phyloP scores from a whole-genome alignment of 352 stramenopile species.

The Phytophthora lateralis region DNA sequence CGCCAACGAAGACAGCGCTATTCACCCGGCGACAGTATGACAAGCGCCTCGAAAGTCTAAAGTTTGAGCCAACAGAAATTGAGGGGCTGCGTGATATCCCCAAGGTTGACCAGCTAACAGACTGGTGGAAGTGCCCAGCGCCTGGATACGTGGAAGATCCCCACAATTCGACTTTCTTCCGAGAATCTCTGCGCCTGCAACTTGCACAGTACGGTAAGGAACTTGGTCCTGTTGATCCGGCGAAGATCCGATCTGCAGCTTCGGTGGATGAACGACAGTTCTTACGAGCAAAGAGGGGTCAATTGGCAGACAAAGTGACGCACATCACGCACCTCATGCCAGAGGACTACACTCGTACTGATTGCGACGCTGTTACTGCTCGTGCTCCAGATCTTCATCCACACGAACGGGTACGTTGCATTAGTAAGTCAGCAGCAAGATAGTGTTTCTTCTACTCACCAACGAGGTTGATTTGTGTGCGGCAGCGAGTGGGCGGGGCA shows the following conservation, averaged over 20 bases:
- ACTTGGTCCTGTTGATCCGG: slow-evolving; percentile 51
- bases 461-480: neutral
- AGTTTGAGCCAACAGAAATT: slow-evolving; percentile 63
- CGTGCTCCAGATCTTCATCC: slow-evolving; percentile 46
- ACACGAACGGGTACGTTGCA: slow-evolving; percentile 43
- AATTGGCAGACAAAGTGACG: slow-evolving; percentile 56
- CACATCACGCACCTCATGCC: slow-evolving; percentile 40
- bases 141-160: slow-evolving; percentile 66
- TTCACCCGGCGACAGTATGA: slow-evolving; percentile 39
- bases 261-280: slow-evolving; percentile 45
- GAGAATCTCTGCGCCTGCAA: slow-evolving; percentile 55
- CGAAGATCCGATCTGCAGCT: slow-evolving; percentile 41
- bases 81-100: slow-evolving; percentile 57
- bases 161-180: slow-evolving; percentile 31
- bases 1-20: slow-evolving; percentile 45
- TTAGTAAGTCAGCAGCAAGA: neutral
- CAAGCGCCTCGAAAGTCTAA: slow-evolving; percentile 44
- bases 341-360: slow-evolving; percentile 34
- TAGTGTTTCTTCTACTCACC: neutral
- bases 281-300: slow-evolving; percentile 36
- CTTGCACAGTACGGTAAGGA: slow-evolving; percentile 33
- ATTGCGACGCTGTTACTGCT: slow-evolving; percentile 25
- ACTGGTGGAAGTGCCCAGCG: slow-evolving; percentile 62
- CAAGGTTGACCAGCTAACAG: slow-evolving; percentile 40
- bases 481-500: slow-evolving; percentile 11